phyloP scores from a whole-genome alignment of 257 asterid genomes.

The Ehretia macrophylla region DNA sequence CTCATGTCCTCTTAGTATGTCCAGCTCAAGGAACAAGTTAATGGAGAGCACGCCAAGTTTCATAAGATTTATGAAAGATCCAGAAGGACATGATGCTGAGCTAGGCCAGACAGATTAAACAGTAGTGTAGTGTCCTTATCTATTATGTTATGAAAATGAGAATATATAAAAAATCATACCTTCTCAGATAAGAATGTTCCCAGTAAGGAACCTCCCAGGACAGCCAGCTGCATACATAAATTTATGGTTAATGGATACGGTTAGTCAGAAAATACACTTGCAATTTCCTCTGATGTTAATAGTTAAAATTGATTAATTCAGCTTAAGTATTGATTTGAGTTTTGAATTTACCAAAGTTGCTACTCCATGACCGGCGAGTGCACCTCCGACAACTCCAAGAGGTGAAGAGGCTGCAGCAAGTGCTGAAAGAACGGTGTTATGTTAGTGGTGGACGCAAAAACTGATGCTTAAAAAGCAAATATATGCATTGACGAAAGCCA shows the following conservation, averaged over 20 bases:
- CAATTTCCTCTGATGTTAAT: too few relatives aligned
- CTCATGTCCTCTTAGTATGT: too few relatives aligned
- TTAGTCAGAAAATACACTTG: background rate
- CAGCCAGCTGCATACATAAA: slow-evolving; percentile 99
- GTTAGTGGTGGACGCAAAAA: slow-evolving; percentile 2
- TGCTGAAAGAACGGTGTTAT: slow-evolving; percentile 40
- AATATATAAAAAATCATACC: slow-evolving; percentile 28
- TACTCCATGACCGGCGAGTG: slow-evolving; percentile 91
- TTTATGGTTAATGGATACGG: too few relatives aligned
- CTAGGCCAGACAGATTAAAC: too few relatives aligned
- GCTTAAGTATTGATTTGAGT: slow-evolving; percentile 1
- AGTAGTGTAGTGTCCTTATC: too few relatives aligned
- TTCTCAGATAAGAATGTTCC: slow-evolving; percentile 90
- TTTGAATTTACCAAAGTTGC: slow-evolving; percentile 65
- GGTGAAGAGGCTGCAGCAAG: slow-evolving; percentile 99
- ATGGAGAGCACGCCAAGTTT: too few relatives aligned
- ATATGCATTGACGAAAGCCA: too few relatives aligned
- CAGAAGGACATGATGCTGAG: too few relatives aligned
- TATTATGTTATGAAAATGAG: too few relatives aligned
- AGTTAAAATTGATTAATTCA: background rate
- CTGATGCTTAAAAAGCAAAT: too few relatives aligned
- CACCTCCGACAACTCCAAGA: slow-evolving; percentile 96
- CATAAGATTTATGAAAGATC: too few relatives aligned
- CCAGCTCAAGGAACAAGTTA: too few relatives aligned
- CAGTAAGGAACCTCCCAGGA: slow-evolving; percentile 90